Percentiles rank a stretch among this genome's conserved stretches.
These are phyloP conservation scores for Cladosporium colombiae DNA, from an alignment of 2,329 filamentous ascomycete species.

Conservation along the genomic window DNA sequence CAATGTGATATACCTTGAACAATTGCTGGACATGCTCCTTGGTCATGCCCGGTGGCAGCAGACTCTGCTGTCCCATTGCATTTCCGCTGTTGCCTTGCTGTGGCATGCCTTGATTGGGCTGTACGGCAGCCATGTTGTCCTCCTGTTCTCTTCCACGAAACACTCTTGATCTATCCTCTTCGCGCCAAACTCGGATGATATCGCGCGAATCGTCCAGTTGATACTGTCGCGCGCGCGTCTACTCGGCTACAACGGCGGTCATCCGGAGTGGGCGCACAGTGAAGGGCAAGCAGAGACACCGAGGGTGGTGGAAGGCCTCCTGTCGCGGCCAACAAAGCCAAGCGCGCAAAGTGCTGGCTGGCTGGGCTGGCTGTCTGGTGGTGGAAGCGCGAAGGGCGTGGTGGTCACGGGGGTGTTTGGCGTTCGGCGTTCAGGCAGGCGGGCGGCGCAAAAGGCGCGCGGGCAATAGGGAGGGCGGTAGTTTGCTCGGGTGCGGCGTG, in stretches of 20 bases:
- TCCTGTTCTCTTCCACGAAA: not conserved
- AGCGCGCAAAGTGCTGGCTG: conserved; percentile 16
- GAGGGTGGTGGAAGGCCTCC: not conserved
- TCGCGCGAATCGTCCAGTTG: conserved; percentile 1
- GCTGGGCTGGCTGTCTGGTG: not conserved
- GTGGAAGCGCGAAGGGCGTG: conserved; percentile 14
- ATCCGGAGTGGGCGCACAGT: conserved; percentile 10
- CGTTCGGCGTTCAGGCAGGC: not conserved
- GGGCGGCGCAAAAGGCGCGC: not conserved
- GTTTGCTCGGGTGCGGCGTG: conserved; percentile 11
- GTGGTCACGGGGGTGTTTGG: conserved; percentile 15
- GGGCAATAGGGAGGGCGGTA: conserved; percentile 5
- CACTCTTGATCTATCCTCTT: not conserved
- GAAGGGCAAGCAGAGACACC: not conserved
- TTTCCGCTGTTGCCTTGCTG: conserved; percentile 45
- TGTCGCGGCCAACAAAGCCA: conserved; percentile 1
- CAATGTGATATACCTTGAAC: conserved; percentile 54
- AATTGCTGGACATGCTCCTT: conserved; percentile 78
- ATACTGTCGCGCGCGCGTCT: conserved; percentile 12
- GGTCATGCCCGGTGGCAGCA: conserved; percentile 66
- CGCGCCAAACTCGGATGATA: conserved; percentile 8
- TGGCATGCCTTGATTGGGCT: conserved; percentile 24
- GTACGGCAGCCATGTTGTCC: conserved; percentile 23
- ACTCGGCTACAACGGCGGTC: not conserved
- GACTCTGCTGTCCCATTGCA: conserved; percentile 17